Percentiles rank a stretch among this genome's conserved stretches.
These are phyloP conservation scores for Phytophthora constricta DNA, from an alignment of 352 stramenopile genomes.

Conservation along the genomic window DNA sequence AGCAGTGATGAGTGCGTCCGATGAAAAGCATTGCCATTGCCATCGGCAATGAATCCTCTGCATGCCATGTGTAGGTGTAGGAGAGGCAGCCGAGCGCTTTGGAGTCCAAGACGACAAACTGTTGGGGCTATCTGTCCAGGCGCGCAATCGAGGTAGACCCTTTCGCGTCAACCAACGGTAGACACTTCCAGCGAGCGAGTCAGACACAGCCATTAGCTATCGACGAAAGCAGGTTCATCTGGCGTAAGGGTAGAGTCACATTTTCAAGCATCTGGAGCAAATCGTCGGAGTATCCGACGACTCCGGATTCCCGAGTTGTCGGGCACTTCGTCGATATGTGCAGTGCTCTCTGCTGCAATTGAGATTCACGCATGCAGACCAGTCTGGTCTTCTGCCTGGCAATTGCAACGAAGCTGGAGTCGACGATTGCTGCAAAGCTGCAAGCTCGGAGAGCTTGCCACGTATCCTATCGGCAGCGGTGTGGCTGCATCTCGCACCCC, in stretches of 20 bases:
- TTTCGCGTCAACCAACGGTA: neutral
- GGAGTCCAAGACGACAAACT: neutral
- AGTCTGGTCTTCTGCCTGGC: neutral
- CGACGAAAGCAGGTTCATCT: neutral
- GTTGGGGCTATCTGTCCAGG: neutral
- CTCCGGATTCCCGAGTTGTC: no score
- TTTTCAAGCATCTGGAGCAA: neutral
- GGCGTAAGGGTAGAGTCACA: neutral
- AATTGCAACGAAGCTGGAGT: neutral
- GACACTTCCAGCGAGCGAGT: no score
- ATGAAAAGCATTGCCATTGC: neutral
- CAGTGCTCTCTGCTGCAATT: neutral
- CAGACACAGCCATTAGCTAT: neutral
- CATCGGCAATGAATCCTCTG: neutral
- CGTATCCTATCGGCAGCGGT: neutral
- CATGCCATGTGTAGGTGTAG: conserved; percentile 2
- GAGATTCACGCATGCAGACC: neutral
- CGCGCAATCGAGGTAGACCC: neutral
- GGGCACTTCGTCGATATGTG: neutral
- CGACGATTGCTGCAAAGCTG: neutral
- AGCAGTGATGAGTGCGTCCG: neutral
- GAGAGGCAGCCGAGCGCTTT: neutral
- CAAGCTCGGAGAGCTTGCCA: neutral
- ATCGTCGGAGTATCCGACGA: no score
- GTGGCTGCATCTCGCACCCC: neutral